Base-by-base conservation (phyloP, 352 stramenopile genomes). In the Globisporangium irregulare region DNA sequence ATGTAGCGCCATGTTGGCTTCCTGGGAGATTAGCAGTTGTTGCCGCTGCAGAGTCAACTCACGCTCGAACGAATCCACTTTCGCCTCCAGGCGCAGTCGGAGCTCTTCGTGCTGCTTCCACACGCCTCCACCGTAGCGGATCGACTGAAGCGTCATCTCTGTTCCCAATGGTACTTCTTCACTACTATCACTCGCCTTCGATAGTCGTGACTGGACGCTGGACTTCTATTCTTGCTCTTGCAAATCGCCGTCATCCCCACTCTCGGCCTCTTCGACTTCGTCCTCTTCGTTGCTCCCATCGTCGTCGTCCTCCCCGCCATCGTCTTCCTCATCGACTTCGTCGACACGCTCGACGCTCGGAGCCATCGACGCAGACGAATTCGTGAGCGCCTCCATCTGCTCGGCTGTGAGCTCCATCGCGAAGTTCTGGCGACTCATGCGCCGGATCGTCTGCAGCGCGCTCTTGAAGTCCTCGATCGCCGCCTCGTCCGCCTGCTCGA, bases 401-500 rank as follows among this genome's bases (percentile, higher is more conserved):
- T 74, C 68, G 20, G 62, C 34, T 1, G 64, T 62, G 55, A 75
- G 14, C 20, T 71, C 58, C 18, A 76, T 18, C 34, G 68, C 67
- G 25, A 76, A 65, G 53, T 69, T 74, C 38, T 78, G 72, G 9
- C 82, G 29, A 25, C 67, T 87, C 69, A 80, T 66, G 57, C 82
- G 82, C 6, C 76, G 85, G 24, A 93, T 71, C 41, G 85, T 81
- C 62, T 89, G 72, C 48, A 93, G 69, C n/a, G 85, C 83, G 25
- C 34, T 68, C 74, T 87, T 90, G 66, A 80, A 93, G 73, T 90
- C 80, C 10, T 92, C 84, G 55, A 93, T 90, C 20, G 81, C 66
- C 1, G 48, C 68, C 61, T 84, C 79, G 62, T 93, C 82, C 7
- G 83, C 78, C n/a, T 77, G 71, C 59, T 84, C 76, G 4, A 93